Conservation (phyloP, 495 filamentous ascomycete species). For the Penicillium turbatum region DNA sequence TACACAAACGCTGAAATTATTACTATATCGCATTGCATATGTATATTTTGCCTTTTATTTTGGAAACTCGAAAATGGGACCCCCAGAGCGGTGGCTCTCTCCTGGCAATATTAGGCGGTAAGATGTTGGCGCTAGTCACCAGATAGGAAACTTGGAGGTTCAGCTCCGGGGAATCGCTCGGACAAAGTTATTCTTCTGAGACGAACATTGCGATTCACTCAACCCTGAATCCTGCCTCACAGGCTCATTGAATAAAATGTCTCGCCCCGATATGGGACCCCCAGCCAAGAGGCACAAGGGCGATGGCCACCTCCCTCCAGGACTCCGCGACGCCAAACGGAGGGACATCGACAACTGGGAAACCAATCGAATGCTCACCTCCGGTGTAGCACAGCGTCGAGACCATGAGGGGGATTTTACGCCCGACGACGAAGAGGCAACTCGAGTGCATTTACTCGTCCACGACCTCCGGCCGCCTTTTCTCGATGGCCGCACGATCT, state of each 20-base stretch:
- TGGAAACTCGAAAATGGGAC: neutral
- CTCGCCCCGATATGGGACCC: conserved; percentile 35
- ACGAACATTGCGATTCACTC: neutral
- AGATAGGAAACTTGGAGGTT: conserved; percentile 2
- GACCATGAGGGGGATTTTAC: conserved; percentile 76
- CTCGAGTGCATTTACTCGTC: conserved; percentile 83
- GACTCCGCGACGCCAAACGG: conserved; percentile 60
- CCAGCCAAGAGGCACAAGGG: conserved; percentile 45
- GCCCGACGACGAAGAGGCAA: conserved; percentile 88
- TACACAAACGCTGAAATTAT: neutral
- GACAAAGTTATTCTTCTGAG: neutral
- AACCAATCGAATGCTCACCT: conserved; percentile 96
- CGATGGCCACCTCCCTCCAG: conserved; percentile 33
- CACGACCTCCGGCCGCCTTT: conserved; percentile 96
- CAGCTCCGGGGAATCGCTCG: neutral
- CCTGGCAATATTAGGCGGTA: neutral
- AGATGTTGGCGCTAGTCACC: neutral
- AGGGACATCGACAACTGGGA: conserved; percentile 98
- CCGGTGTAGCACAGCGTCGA: conserved; percentile 86
- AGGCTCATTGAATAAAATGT: conserved; percentile 26
- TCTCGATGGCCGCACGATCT: conserved; percentile 88
- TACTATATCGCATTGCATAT: neutral
- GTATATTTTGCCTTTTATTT: neutral
- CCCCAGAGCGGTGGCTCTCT: neutral
- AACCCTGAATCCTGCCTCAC: neutral